Evolutionary conservation across 169 alveolate genomes (phyloP).

Genomic region (Plasmodium gallinaceum): DNA sequence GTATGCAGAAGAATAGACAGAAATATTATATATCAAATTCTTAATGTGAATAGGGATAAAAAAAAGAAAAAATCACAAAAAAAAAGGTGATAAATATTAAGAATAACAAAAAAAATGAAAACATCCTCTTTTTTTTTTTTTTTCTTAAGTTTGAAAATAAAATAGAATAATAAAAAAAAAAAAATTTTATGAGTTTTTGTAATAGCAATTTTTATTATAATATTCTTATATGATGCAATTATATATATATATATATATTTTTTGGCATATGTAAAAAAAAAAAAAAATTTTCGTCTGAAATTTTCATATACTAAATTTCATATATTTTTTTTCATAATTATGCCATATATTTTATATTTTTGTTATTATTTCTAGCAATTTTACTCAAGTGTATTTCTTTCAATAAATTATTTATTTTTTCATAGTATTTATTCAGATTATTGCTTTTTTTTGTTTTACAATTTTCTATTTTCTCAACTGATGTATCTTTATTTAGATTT

Average conservation of each 20-base stretch:
- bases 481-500: background rate
- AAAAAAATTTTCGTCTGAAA: no score
- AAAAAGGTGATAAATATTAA: background rate
- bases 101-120: background rate
- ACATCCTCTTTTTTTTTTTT: background rate
- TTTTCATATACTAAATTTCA: no score
- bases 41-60: background rate
- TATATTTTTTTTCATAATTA: no score
- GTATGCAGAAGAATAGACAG: no score
- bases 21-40: background rate
- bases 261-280: no score
- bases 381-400: slow-evolving; percentile 39
- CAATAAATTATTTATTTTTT: slow-evolving; percentile 34
- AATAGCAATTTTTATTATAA: no score
- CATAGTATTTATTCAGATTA: slow-evolving; percentile 50
- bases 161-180: no score
- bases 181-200: no score
- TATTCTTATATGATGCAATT: no score
- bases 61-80: background rate
- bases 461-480: background rate
- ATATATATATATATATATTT: no score
- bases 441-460: slow-evolving; percentile 2
- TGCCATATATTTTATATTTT: no score
- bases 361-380: slow-evolving; percentile 40
- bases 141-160: no score